Evolutionary conservation across 2,329 filamentous ascomycete genomes (phyloP).

Genomic region (Sporothrix curviconia): DNA sequence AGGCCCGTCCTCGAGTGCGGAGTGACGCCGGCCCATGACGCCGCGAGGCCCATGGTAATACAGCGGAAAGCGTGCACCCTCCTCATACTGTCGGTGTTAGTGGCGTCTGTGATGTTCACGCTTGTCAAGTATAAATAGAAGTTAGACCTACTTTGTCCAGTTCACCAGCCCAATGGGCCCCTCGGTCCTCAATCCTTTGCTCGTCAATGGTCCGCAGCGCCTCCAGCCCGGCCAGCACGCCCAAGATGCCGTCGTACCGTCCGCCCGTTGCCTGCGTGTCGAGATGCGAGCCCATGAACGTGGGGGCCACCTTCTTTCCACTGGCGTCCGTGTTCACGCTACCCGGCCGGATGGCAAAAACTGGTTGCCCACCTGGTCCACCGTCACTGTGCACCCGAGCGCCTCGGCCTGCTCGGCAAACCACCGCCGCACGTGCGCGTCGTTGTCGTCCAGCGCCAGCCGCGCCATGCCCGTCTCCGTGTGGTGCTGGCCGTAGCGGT

Average conservation of each 20-base stretch:
- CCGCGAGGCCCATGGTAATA: no score
- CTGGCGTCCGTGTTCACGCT: slow-evolving; percentile 55
- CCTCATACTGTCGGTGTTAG: slow-evolving; percentile 53
- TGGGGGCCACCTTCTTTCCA: slow-evolving; percentile 60
- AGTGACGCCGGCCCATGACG: slow-evolving; percentile 66
- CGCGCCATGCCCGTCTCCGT: slow-evolving; percentile 69
- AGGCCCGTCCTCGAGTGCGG: slow-evolving; percentile 54
- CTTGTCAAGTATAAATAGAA: not conserved
- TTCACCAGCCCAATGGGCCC: slow-evolving; percentile 70
- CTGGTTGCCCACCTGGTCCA: slow-evolving; percentile 75
- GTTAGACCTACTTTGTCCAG: slow-evolving; percentile 57
- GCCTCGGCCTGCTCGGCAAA: slow-evolving; percentile 58
- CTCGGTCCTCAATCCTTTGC: slow-evolving; percentile 57
- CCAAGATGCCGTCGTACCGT: slow-evolving; percentile 71
- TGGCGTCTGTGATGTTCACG: not conserved
- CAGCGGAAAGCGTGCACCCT: slow-evolving; percentile 72
- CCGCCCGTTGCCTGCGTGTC: slow-evolving; percentile 60
- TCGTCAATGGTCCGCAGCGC: slow-evolving; percentile 63
- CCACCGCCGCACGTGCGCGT: slow-evolving; percentile 68
- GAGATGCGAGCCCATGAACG: slow-evolving; percentile 64
- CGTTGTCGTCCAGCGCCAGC: slow-evolving; percentile 62
- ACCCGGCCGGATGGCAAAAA: no score
- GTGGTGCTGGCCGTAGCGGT: slow-evolving; percentile 18
- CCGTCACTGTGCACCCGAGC: slow-evolving; percentile 59
- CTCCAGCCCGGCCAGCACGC: slow-evolving; percentile 66